Evolutionary conservation across 108 stramenopile genomes (phyloP), one percentile per base, ranked within the genome.

Genomic region (Skeletonema costatum): DNA sequence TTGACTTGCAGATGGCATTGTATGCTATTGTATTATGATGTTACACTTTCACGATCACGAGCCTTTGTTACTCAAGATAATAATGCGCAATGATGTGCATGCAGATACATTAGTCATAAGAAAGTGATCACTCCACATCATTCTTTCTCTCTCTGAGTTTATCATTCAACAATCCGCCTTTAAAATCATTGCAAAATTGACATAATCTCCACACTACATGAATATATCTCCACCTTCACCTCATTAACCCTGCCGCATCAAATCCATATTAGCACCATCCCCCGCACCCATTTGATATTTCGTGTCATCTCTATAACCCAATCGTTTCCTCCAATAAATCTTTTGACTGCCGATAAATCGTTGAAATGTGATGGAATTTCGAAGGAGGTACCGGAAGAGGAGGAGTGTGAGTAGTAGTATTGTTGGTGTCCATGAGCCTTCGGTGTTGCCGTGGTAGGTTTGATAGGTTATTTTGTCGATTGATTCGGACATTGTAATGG

Each of bases 251-350:
- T 81, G 75, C 25, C 80, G 48, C 66, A 73, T 82, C 72, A 78
- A 66, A 12, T 67, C 71, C 66, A 78, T 62, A 46, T 82, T 82
- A 32, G 81, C 70, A 39, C 81, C 81, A 66, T 82, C 81, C 19
- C 81, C 81, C 58, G 48, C 81, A 25, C 76, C 77, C 81, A 82
- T 82, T 17, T 73, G 70, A 78, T 82, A 82, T 32, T 73, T 73
- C 13, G 67, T 73, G 29, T 77, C 76, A 78, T 82, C 81, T 72
- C 81, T 72, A n/a, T 82, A 82, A 31, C 81, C 81, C 46, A 82
- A 50, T 41, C 77, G 70, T 60, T 64, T 72, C 46, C 42, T 77
- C 76, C 70, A 77, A 33, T 77, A 58, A 60, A 82, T 77, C 64
- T 68, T 82, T 67, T 77, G 78, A 56, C 60, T 73, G 30, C 72